Percentiles rank a stretch among this genome's conserved stretches.
Conservation (phyloP, 306 rosid species). For the Dryas octopetala region DNA sequence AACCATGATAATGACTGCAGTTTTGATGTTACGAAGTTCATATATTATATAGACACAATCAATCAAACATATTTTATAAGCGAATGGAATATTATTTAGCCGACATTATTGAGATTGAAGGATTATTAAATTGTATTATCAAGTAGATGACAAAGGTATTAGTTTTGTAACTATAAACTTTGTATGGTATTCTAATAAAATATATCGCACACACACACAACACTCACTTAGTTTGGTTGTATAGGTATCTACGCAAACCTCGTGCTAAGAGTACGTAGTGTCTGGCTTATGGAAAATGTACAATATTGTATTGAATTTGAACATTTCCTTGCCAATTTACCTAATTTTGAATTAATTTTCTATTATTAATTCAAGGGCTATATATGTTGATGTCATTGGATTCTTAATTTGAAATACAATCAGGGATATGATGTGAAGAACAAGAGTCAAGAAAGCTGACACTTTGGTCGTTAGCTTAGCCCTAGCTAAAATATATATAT, state of each 20-base stretch:
- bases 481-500: no score
- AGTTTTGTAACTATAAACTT: slow-evolving; percentile 4
- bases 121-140: background rate
- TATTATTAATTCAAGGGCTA: background rate
- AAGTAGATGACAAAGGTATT: background rate
- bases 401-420: slow-evolving; percentile 1
- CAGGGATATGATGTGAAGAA: background rate
- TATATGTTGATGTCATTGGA: background rate
- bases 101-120: slow-evolving; percentile 2
- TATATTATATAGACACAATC: background rate
- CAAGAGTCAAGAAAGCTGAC: background rate
- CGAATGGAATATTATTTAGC: background rate
- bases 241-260: background rate
- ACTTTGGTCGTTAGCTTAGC: no score
- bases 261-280: slow-evolving; percentile 3
- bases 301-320: background rate
- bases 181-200: background rate
- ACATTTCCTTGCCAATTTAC: slow-evolving; percentile 6
- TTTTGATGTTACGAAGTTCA: background rate
- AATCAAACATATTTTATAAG: no score
- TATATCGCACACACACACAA: background rate
- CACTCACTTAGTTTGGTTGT: background rate
- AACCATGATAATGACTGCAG: background rate
- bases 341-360: slow-evolving; percentile 7
- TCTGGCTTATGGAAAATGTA: slow-evolving; percentile 13